Evolutionary conservation across 192 early-diverging fungal genomes (phyloP).

Genomic region (Pilobolus umbonatus): DNA sequence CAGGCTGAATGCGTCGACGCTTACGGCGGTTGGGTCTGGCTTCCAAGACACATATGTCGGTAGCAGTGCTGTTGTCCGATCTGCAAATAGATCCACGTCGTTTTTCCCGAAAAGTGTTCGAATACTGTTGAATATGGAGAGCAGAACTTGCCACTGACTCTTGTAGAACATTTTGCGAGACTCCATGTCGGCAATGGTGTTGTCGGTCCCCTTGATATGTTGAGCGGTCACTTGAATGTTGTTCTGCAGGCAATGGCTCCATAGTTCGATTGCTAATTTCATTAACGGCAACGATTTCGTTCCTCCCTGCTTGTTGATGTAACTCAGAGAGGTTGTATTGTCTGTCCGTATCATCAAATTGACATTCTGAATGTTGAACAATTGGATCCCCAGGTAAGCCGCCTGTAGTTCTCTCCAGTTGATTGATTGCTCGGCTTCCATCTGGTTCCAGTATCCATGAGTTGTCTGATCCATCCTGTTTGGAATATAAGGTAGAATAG

Average conservation of each 20-base stretch:
- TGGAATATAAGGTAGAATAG: too few species aligned
- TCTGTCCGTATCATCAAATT: background rate
- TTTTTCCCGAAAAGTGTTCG: background rate
- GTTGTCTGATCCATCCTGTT: background rate
- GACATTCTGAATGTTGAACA: background rate
- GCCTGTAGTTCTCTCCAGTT: constrained; percentile 32
- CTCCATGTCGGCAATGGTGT: background rate
- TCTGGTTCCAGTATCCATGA: constrained; percentile 17
- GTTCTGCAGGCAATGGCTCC: background rate
- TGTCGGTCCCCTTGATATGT: constrained; percentile 2
- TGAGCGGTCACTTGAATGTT: background rate
- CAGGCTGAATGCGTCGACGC: background rate
- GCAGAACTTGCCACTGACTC: constrained; percentile 3
- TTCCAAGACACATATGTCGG: constrained; percentile 21
- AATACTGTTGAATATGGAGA: background rate
- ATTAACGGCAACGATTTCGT: constrained; percentile 19
- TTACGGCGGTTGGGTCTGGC: background rate
- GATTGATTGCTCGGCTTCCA: constrained; percentile 18
- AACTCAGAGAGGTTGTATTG: constrained; percentile 3
- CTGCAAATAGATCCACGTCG: constrained; percentile 14
- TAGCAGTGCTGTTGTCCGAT: background rate
- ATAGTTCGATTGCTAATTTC: constrained; percentile 10
- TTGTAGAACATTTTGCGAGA: constrained; percentile 1
- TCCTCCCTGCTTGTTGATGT: constrained; percentile 16
- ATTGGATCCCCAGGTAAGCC: background rate